These are phyloP conservation scores for Wallacemonas sp. DNA, from an alignment of 208 protist genomes.

Conservation along the genomic window DNA sequence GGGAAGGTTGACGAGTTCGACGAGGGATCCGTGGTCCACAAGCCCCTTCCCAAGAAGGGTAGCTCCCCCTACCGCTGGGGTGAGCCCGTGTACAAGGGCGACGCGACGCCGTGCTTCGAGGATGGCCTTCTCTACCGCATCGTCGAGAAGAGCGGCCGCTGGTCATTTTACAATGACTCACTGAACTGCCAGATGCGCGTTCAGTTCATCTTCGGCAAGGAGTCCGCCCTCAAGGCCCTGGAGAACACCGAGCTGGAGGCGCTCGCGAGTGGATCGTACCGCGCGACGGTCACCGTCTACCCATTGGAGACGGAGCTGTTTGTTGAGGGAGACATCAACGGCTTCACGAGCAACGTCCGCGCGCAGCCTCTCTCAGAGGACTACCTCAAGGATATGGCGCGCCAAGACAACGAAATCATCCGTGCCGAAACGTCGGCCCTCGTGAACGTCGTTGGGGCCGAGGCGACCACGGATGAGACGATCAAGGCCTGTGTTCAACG, in stretches of 20 bases:
- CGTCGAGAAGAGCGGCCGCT: conserved; percentile 61
- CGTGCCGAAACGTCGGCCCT: conserved; percentile 51
- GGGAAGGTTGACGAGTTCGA: conserved; percentile 80
- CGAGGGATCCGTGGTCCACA: conserved; percentile 52
- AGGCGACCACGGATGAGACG: conserved; percentile 53
- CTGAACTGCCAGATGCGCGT: conserved; percentile 74
- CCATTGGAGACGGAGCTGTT: conserved; percentile 80
- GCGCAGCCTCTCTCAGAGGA: conserved; percentile 58
- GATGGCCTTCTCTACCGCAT: conserved; percentile 77
- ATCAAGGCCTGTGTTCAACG: conserved; percentile 55
- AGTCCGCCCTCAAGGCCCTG: conserved; percentile 58
- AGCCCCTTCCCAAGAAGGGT: conserved; percentile 27
- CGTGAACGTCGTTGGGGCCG: conserved; percentile 43
- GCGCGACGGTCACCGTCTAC: conserved; percentile 65
- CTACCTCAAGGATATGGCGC: conserved; percentile 65
- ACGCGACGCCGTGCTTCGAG: conserved; percentile 63
- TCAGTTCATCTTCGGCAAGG: conserved; percentile 65
- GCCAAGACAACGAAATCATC: conserved; percentile 52
- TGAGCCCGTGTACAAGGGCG: conserved; percentile 51
- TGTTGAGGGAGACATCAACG: conserved; percentile 53
- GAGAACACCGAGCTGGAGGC: conserved; percentile 59
- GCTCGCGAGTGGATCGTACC: conserved; percentile 42
- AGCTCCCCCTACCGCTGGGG: conserved; percentile 26
- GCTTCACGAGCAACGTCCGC: conserved; percentile 70
- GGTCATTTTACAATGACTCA: conserved; percentile 89